A percentile compares a stretch with the other conserved stretches of the same genome.
Evolutionary conservation across 2,329 filamentous ascomycete species (phyloP).

Genomic region (Exophiala lecanii-corni): DNA sequence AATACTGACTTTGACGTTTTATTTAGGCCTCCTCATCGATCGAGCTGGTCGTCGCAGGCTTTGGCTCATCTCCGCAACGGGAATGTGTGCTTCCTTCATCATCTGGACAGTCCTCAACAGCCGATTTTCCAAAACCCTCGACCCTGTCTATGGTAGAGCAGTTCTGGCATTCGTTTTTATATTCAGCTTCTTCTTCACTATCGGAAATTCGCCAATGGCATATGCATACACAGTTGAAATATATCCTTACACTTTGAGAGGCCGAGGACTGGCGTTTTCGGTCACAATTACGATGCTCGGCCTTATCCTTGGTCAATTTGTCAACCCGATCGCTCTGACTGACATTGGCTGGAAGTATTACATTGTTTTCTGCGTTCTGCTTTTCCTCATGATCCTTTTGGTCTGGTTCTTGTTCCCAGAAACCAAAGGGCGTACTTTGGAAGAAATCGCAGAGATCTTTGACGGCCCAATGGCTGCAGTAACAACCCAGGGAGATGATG

Average conservation of each 20-base stretch:
- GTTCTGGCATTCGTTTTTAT: slow-evolving; percentile 36
- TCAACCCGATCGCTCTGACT: slow-evolving; percentile 29
- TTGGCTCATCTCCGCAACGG: slow-evolving; percentile 45
- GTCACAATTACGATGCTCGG: neutral
- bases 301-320: slow-evolving; percentile 18
- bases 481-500: no score
- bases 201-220: slow-evolving; percentile 30
- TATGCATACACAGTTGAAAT: slow-evolving; percentile 31
- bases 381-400: slow-evolving; percentile 32
- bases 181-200: slow-evolving; percentile 31
- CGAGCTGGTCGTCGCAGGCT: slow-evolving; percentile 52
- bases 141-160: slow-evolving; percentile 15
- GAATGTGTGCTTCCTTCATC: slow-evolving; percentile 27
- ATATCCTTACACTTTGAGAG: slow-evolving; percentile 35
- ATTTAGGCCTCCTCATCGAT: slow-evolving; percentile 49
- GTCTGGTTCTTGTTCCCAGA: slow-evolving; percentile 34
- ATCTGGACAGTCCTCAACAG: slow-evolving; percentile 13
- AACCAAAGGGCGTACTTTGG: slow-evolving; percentile 33
- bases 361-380: slow-evolving; percentile 27
- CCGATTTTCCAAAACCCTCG: neutral
- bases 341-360: slow-evolving; percentile 30
- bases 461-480: no score
- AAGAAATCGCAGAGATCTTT: slow-evolving; percentile 27
- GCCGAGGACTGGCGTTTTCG: slow-evolving; percentile 28
- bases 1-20: slow-evolving; percentile 14